Conservation (phyloP, 805 yeast species). For the Suhomyces sp. region DNA sequence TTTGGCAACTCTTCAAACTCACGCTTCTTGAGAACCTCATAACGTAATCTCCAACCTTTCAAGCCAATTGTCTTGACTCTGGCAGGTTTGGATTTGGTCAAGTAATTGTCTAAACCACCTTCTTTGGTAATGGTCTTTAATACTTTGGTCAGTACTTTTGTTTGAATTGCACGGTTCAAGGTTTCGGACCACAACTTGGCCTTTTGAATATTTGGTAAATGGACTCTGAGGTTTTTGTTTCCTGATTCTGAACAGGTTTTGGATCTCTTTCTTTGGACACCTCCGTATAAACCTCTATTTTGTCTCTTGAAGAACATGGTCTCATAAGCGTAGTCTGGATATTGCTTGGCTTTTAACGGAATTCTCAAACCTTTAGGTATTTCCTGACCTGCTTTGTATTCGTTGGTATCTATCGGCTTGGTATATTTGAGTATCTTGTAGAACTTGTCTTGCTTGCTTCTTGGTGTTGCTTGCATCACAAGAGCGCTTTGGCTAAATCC, state of each 20-base stretch:
- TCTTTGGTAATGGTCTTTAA: conserved; percentile 84
- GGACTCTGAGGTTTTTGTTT: conserved; percentile 68
- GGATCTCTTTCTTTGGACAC: conserved; percentile 74
- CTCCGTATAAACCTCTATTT: conserved; percentile 88
- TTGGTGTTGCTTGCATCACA: conserved; percentile 2
- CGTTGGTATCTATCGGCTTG: conserved; percentile 34
- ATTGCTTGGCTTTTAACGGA: conserved; percentile 19
- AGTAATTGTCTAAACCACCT: conserved; percentile 91
- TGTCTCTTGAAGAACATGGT: conserved; percentile 76
- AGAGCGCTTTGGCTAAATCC: not conserved
- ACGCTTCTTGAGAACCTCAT: conserved; percentile 55
- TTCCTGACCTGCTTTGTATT: conserved; percentile 37
- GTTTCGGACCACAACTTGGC: conserved; percentile 84
- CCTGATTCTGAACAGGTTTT: conserved; percentile 74
- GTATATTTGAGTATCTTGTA: conserved; percentile 39
- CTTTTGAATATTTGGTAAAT: conserved; percentile 77
- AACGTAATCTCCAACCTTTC: conserved; percentile 86
- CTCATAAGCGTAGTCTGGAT: conserved; percentile 57
- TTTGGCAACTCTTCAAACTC: conserved; percentile 40
- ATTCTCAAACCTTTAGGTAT: conserved; percentile 23
- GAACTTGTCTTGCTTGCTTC: conserved; percentile 29
- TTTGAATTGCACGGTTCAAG: conserved; percentile 51
- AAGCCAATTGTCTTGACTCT: conserved; percentile 91
- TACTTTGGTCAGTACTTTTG: conserved; percentile 75
- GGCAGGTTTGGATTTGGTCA: conserved; percentile 82